Percentiles rank a stretch among this genome's conserved stretches.
Conservation (phyloP, 164 flowering plant species). For the Platanus orientalis region DNA sequence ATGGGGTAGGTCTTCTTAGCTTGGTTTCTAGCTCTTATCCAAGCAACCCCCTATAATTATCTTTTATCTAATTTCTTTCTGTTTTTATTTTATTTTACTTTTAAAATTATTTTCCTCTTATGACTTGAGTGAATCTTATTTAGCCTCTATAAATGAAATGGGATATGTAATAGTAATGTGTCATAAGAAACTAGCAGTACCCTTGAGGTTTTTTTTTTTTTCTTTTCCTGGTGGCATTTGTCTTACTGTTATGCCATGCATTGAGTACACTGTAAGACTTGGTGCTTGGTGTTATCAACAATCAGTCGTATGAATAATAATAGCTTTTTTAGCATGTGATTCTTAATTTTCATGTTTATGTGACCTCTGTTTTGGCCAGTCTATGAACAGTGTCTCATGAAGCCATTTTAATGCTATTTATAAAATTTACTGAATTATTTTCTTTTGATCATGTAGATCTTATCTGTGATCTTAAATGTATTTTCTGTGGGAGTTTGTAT, state of each 20-base stretch:
- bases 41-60: slow-evolving; percentile 17
- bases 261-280: background rate
- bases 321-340: background rate
- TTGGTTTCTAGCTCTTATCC: slow-evolving; percentile 36
- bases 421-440: no score
- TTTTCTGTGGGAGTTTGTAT: background rate
- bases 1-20: slow-evolving; percentile 42
- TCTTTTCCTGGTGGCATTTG: background rate
- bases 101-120: no score
- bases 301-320: background rate
- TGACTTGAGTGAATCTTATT: background rate
- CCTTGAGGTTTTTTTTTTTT: background rate
- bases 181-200: background rate
- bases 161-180: background rate
- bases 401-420: no score
- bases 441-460: background rate
- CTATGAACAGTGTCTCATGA: no score
- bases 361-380: no score
- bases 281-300: background rate
- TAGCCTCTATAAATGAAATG: background rate
- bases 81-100: background rate
- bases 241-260: background rate
- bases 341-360: background rate
- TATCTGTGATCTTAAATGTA: background rate
- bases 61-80: background rate